Conservation (phyloP, 192 early-diverging fungal species). For the Martensiomyces pterosporus region DNA sequence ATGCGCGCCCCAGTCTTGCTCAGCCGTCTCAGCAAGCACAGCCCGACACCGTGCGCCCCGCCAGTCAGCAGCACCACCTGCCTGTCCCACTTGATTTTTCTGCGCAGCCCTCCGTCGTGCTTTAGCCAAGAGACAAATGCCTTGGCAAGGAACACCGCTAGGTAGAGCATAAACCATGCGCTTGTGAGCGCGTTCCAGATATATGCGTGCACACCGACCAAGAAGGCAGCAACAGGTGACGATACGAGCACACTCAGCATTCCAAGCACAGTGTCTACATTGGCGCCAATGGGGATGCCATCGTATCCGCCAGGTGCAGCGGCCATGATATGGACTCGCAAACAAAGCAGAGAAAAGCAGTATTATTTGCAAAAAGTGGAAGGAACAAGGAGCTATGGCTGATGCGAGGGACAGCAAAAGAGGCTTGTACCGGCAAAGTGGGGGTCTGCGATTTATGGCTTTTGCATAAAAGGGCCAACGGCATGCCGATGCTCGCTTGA, state of each 20-base stretch:
- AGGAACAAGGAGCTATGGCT: neutral
- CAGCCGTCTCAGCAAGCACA: conserved; percentile 21
- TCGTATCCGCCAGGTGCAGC: too few species aligned
- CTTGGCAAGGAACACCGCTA: conserved; percentile 7
- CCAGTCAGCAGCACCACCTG: conserved; percentile 40
- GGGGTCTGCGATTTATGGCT: too few species aligned
- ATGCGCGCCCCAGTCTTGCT: conserved; percentile 10
- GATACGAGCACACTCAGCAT: conserved; percentile 1
- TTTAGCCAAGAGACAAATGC: neutral
- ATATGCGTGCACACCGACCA: conserved; percentile 8
- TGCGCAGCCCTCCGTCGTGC: neutral
- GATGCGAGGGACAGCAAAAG: neutral
- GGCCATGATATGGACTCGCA: too few species aligned
- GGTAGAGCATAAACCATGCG: conserved; percentile 11
- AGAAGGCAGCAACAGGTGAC: conserved; percentile 7
- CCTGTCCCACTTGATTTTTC: conserved; percentile 23
- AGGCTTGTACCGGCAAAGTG: too few species aligned
- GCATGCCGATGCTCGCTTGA: too few species aligned
- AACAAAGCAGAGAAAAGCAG: too few species aligned
- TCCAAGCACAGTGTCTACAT: conserved; percentile 26
- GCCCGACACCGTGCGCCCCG: conserved; percentile 42
- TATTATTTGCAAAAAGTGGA: neutral
- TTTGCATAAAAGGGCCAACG: too few species aligned
- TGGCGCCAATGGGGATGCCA: conserved; percentile 18
- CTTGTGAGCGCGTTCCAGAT: conserved; percentile 2